phyloP scores from a whole-genome alignment of 768 basidiomycete species.

The Psilocybe tampanensis region DNA sequence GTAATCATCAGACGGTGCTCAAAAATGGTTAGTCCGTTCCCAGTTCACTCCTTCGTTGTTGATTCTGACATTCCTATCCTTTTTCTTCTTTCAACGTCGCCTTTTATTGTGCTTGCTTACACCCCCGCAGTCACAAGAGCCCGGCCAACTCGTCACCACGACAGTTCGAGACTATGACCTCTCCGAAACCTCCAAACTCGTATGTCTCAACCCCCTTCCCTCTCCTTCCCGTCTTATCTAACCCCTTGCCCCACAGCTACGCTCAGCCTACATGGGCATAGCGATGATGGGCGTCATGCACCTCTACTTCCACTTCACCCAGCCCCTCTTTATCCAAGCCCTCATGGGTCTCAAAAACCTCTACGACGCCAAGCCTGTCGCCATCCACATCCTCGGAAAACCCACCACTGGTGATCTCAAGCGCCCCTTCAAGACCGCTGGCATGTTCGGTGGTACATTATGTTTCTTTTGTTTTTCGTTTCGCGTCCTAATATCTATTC shows the following conservation, averaged over 20 bases:
- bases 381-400: conserved; percentile 81
- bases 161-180: conserved; percentile 96
- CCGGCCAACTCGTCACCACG: conserved; percentile 81
- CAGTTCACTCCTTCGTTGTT: conserved; percentile 40
- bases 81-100: conserved; percentile 31
- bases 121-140: conserved; percentile 50
- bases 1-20: conserved; percentile 89
- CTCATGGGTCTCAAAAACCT: conserved; percentile 94
- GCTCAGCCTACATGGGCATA: conserved; percentile 69
- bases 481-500: too few species aligned
- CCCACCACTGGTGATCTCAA: conserved; percentile 84
- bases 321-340: conserved; percentile 93
- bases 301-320: conserved; percentile 92
- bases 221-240: background rate
- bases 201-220: conserved; percentile 34
- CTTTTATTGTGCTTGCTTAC: background rate
- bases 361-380: conserved; percentile 83
- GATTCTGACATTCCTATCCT: conserved; percentile 81
- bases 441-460: conserved; percentile 86
- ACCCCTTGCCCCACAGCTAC: conserved; percentile 51
- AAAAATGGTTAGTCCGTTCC: conserved; percentile 76
- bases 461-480: too few species aligned
- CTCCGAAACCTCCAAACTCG: conserved; percentile 79
- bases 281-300: conserved; percentile 94
- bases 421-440: conserved; percentile 81